phyloP scores from a whole-genome alignment of 2,329 filamentous ascomycete species.

The Aciculosporium take region DNA sequence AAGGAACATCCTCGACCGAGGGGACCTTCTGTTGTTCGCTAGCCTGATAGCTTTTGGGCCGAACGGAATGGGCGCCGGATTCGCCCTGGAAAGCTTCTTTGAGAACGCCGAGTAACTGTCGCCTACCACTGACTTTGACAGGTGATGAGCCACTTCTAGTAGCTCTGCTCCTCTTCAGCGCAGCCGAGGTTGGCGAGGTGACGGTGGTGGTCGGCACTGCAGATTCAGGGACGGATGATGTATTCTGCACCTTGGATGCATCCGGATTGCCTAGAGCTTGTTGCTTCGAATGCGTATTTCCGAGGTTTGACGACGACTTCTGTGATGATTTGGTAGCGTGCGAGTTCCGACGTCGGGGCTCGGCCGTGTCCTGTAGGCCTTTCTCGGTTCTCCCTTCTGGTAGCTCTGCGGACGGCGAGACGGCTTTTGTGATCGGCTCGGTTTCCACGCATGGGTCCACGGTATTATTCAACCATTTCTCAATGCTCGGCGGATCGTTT shows the following conservation, averaged over 20 bases:
- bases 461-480: constrained; percentile 49
- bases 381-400: constrained; percentile 2
- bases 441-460: constrained; percentile 46
- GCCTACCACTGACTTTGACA: constrained; percentile 30
- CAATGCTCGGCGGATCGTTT: constrained; percentile 49
- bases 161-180: constrained; percentile 41
- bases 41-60: constrained; percentile 34
- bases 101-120: constrained; percentile 42
- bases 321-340: not conserved
- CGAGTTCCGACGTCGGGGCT: constrained; percentile 3
- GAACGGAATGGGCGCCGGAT: constrained; percentile 33
- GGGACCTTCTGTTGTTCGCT: constrained; percentile 25
- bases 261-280: constrained; percentile 3
- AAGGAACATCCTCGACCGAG: constrained; percentile 12
- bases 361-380: not conserved
- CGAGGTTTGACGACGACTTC: constrained; percentile 1
- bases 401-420: not conserved
- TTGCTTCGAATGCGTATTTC: constrained; percentile 4
- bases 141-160: constrained; percentile 37
- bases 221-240: constrained; percentile 10
- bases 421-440: constrained; percentile 1
- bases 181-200: constrained; percentile 21
- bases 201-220: constrained; percentile 17
- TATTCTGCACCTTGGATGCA: constrained; percentile 7
- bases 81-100: constrained; percentile 50